Percentiles rank a stretch among this genome's conserved stretches.
phyloP scores from a whole-genome alignment of 495 filamentous ascomycete genomes.

The Aspergillus conjunctus region DNA sequence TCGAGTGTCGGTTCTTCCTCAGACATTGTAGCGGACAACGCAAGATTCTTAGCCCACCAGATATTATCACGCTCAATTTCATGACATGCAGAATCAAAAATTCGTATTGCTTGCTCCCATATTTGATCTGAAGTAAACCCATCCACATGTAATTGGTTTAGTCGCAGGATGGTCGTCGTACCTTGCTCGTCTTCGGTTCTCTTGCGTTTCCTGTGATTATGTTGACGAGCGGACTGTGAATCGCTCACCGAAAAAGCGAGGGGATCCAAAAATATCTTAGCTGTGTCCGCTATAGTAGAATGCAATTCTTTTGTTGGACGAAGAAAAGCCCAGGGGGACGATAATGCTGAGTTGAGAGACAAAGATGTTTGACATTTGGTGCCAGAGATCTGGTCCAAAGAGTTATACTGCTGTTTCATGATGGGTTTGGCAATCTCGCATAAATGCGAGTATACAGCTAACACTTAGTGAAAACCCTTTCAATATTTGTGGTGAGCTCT shows the following conservation, averaged over 20 bases:
- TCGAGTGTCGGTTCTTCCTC: background rate
- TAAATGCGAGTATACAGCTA: background rate
- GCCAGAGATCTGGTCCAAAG: background rate
- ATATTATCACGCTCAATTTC: constrained; percentile 39
- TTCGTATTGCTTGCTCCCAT: constrained; percentile 88
- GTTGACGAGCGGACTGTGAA: constrained; percentile 60
- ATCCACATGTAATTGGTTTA: constrained; percentile 78
- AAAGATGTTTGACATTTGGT: constrained; percentile 1
- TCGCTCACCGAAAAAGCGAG: constrained; percentile 70
- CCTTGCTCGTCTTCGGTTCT: constrained; percentile 47
- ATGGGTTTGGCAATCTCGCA: background rate
- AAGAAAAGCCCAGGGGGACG: constrained; percentile 60
- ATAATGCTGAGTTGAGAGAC: constrained; percentile 31
- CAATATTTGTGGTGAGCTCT: background rate
- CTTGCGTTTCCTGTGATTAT: constrained; percentile 68
- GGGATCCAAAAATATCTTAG: constrained; percentile 75
- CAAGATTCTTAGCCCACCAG: constrained; percentile 24
- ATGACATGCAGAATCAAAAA: constrained; percentile 47
- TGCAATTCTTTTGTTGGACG: constrained; percentile 66
- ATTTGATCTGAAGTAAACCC: constrained; percentile 89
- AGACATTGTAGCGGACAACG: background rate
- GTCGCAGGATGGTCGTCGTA: constrained; percentile 54
- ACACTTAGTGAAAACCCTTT: background rate
- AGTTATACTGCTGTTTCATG: background rate
- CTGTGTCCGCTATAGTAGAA: constrained; percentile 63